These are phyloP conservation scores for Pythium pyrilobum DNA, from an alignment of 352 stramenopile genomes.

Conservation along the genomic window DNA sequence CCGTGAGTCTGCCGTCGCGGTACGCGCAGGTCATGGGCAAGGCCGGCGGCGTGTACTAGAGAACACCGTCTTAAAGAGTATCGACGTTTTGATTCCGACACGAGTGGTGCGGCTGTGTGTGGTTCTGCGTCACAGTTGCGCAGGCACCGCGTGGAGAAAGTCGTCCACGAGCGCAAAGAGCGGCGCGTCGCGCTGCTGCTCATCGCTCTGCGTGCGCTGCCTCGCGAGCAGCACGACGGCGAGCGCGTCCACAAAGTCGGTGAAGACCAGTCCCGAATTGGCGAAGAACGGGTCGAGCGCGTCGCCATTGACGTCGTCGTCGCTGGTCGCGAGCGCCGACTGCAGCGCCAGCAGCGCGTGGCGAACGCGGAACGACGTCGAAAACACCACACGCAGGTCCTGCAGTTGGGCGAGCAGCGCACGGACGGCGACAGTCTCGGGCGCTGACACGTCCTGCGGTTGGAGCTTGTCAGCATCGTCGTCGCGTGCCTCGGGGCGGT, in stretches of 20 bases:
- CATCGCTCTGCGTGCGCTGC: slow-evolving; percentile 22
- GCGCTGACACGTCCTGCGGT: background rate
- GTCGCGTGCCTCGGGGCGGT: background rate
- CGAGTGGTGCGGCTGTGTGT: background rate
- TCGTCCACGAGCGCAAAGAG: slow-evolving; percentile 41
- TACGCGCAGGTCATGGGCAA: slow-evolving; percentile 68
- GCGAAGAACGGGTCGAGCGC: slow-evolving; percentile 50
- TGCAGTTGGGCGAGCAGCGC: slow-evolving; percentile 15
- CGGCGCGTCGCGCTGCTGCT: slow-evolving; percentile 17
- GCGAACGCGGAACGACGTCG: slow-evolving; percentile 10
- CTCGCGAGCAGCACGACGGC: slow-evolving; percentile 43
- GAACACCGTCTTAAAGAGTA: background rate
- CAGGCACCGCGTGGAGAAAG: slow-evolving; percentile 30
- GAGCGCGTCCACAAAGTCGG: slow-evolving; percentile 53
- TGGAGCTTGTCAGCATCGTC: slow-evolving; percentile 1
- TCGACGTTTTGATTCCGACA: background rate
- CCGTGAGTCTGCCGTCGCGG: slow-evolving; percentile 62
- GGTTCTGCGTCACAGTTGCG: background rate
- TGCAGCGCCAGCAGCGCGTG: slow-evolving; percentile 19
- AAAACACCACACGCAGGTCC: slow-evolving; percentile 1
- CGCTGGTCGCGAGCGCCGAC: background rate
- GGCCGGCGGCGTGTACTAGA: slow-evolving; percentile 56
- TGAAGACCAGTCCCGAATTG: slow-evolving; percentile 41
- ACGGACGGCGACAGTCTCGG: slow-evolving; percentile 11
- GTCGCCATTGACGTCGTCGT: slow-evolving; percentile 1